Conservation (phyloP, 306 rosid species). For the Spatholobus suberectus region DNA sequence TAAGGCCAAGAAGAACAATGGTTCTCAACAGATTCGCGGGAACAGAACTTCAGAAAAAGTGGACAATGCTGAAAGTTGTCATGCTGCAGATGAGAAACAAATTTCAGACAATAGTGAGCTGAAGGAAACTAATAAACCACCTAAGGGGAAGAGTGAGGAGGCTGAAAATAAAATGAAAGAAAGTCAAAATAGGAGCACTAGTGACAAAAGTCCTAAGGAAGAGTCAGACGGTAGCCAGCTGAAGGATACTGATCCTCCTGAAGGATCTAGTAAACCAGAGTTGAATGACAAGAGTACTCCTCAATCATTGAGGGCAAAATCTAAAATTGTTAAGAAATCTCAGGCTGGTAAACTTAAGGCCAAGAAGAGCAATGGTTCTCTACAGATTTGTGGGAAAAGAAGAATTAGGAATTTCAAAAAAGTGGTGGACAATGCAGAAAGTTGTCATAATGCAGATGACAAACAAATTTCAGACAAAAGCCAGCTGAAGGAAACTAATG, state of each 20-base stretch:
- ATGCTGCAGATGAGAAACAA: conserved; percentile 44
- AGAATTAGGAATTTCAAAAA: conserved; percentile 42
- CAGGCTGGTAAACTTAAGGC: conserved; percentile 39
- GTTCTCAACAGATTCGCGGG: conserved; percentile 12
- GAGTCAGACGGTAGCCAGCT: conserved; percentile 3
- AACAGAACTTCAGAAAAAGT: conserved; percentile 7
- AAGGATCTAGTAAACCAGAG: conserved; percentile 47
- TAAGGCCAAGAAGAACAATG: conserved; percentile 26
- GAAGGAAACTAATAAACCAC: conserved; percentile 35
- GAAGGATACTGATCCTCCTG: conserved; percentile 44
- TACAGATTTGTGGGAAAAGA: conserved; percentile 31
- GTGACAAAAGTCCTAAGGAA: conserved; percentile 30
- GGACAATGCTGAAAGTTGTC: conserved; percentile 42
- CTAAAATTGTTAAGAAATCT: conserved; percentile 62
- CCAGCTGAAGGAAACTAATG: conserved; percentile 25
- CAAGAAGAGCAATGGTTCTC: conserved; percentile 29
- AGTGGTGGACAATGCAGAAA: conserved; percentile 40
- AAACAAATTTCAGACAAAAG: conserved; percentile 34
- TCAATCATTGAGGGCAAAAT: conserved; percentile 58
- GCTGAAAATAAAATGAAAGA: conserved; percentile 40
- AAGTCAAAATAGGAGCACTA: conserved; percentile 38
- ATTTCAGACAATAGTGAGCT: conserved; percentile 28
- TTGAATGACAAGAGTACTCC: conserved; percentile 50
- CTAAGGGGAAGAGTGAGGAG: conserved; percentile 42
- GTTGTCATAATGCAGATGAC: conserved; percentile 41